These are phyloP conservation scores for Canavalia gladiata DNA, from an alignment of 306 rosid species.

Conservation along the genomic window DNA sequence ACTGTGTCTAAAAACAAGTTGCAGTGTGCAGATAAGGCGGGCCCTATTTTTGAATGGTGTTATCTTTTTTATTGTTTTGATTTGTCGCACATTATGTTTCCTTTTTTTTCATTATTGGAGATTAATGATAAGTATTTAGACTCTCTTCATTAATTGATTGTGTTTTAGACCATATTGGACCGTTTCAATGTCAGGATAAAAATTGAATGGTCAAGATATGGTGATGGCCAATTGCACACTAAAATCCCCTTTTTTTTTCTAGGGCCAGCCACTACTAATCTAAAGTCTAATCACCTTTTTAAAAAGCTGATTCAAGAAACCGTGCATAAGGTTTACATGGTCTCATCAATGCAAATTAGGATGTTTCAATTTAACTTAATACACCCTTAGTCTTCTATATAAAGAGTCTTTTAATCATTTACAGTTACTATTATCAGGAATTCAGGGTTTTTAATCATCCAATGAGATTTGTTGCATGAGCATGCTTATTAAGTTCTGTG, in stretches of 20 bases:
- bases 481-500: not conserved
- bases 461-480: not conserved
- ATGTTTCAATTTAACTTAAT: not conserved
- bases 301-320: slow-evolving; percentile 12
- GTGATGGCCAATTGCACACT: slow-evolving; percentile 38
- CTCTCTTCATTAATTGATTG: slow-evolving; percentile 34
- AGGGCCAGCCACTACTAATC: not conserved
- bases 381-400: not conserved
- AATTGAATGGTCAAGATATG: slow-evolving; percentile 21
- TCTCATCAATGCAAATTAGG: slow-evolving; percentile 12
- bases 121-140: slow-evolving; percentile 47
- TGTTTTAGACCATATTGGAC: slow-evolving; percentile 37
- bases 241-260: not conserved
- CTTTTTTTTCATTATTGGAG: slow-evolving; percentile 24
- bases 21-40: slow-evolving; percentile 23
- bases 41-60: slow-evolving; percentile 11
- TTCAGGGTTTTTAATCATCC: not conserved
- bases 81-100: slow-evolving; percentile 21
- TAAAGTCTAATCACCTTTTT: slow-evolving; percentile 38
- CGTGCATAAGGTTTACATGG: not conserved
- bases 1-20: slow-evolving; percentile 33
- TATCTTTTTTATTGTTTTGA: slow-evolving; percentile 26
- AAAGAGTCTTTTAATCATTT: not conserved
- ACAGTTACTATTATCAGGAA: not conserved
- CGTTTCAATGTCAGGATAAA: slow-evolving; percentile 39